Percentiles rank a stretch among this genome's conserved stretches.
Conservation (phyloP, 2,329 filamentous ascomycete species). For the Fusarium globosum region DNA sequence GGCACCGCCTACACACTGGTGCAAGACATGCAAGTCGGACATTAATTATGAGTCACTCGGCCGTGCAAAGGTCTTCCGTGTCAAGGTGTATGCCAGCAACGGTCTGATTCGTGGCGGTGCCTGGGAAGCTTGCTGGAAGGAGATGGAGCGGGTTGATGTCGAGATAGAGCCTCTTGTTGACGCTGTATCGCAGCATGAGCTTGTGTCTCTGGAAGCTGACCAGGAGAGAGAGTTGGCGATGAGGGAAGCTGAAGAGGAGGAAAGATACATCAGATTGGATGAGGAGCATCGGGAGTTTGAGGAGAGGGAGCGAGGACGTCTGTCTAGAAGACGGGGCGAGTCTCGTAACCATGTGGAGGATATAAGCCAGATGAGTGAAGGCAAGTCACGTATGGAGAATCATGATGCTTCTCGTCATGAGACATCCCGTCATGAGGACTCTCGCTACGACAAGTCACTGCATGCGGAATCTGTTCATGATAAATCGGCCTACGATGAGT, state of each 20-base stretch:
- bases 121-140: slow-evolving; percentile 93
- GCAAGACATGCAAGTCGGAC: slow-evolving; percentile 64
- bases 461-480: slow-evolving; percentile 19
- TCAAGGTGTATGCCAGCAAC: slow-evolving; percentile 95
- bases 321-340: slow-evolving; percentile 28
- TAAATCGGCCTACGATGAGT: slow-evolving; percentile 8
- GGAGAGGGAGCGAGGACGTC: slow-evolving; percentile 43
- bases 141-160: slow-evolving; percentile 98
- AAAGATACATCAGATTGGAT: slow-evolving; percentile 44
- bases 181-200: slow-evolving; percentile 65
- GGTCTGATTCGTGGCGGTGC: slow-evolving; percentile 91
- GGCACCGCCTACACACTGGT: slow-evolving; percentile 63
- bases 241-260: slow-evolving; percentile 52
- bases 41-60: slow-evolving; percentile 66
- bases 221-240: slow-evolving; percentile 55
- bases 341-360: slow-evolving; percentile 13
- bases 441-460: slow-evolving; percentile 6
- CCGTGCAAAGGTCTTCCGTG: slow-evolving; percentile 71
- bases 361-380: slow-evolving; percentile 16
- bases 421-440: slow-evolving; percentile 10
- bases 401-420: not conserved
- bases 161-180: slow-evolving; percentile 84
- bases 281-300: slow-evolving; percentile 43
- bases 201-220: slow-evolving; percentile 65
- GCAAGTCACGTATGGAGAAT: slow-evolving; percentile 15